Conservation (phyloP, 1,139 yeast genomes). For the Suhomyces coccinellae region DNA sequence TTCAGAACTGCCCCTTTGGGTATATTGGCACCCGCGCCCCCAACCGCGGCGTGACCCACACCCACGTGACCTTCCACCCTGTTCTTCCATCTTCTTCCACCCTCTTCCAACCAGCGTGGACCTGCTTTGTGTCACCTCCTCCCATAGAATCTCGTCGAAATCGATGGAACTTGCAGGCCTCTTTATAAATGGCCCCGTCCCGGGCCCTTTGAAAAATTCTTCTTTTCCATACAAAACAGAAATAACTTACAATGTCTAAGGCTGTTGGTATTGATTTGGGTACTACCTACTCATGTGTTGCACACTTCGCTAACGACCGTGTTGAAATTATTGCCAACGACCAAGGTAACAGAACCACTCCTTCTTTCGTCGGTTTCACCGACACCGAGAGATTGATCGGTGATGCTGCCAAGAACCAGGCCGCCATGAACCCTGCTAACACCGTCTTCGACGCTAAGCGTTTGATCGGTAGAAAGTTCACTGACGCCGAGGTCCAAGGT, state of each 20-base stretch:
- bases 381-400: conserved; percentile 69
- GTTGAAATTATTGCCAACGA: conserved; percentile 72
- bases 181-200: conserved; percentile 8
- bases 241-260: conserved; percentile 46
- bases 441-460: conserved; percentile 71
- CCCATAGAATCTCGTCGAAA: conserved; percentile 16
- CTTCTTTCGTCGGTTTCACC: conserved; percentile 68
- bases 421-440: conserved; percentile 67
- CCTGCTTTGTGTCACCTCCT: conserved; percentile 10
- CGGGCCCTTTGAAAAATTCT: conserved; percentile 3
- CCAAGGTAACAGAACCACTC: conserved; percentile 73
- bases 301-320: conserved; percentile 68
- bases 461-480: conserved; percentile 65
- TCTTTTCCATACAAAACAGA: conserved; percentile 10
- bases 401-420: conserved; percentile 73
- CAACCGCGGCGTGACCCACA: background rate
- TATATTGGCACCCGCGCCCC: background rate
- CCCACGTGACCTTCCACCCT: background rate
- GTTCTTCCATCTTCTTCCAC: conserved; percentile 10
- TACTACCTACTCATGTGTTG: conserved; percentile 84
- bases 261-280: conserved; percentile 87
- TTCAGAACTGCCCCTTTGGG: background rate
- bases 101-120: conserved; percentile 9
- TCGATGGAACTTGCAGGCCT: conserved; percentile 15
- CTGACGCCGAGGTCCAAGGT: conserved; percentile 55